Base-by-base conservation (phyloP, 805 yeast genomes). In the Wickerhamomyces hampshirensis region DNA sequence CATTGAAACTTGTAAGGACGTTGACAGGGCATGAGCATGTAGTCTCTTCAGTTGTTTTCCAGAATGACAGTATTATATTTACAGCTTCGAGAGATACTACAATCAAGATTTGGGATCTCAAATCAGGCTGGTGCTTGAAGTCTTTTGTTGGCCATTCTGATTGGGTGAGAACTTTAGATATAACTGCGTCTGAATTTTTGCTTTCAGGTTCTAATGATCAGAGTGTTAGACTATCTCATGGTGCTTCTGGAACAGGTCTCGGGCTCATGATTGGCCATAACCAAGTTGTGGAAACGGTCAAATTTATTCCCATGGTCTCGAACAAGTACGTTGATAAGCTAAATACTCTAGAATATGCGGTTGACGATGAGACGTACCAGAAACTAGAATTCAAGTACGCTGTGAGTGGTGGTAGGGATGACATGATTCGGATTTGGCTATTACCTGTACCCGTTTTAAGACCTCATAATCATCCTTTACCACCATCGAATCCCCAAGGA, bases 11-110 rank as follows among this genome's bases (percentile, higher is more conserved):
- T 30, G 54, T 75, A 2, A 67, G 86, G 26, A 77, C 87, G 1
- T 59, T 89, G 16, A 62, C 78, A 0, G 96, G 96, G 10, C 98
- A 89, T 60, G 94, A 87, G 42, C 96, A 89, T 55, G 75, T 93
- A 2, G 77, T 89, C 0, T 84, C 95, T 0, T 62, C 75, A 0
- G 64, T 85, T 6, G 61, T 64, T 11, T 80, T 83, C 53, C 68
- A 76, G 4, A 51, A 64, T 5, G 62, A 69, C 3, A 60, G 62
- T 18, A 65, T 65, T 12, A 53, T 81, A 13, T 73, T 79, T 36
- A 73, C 82, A 10, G 76, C 77, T 21, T 79, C 87, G 1, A 63
- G 89, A 39, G 91, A 83, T 50, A 66, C 64, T 6, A 54, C 79
- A 1, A 69, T 80, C 6, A 77, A 71, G 47, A 50, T 76, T 3